A percentile compares a stretch with the other conserved stretches of the same genome.
Conservation (phyloP, 805 yeast species). For the Candida sanyiensis region DNA sequence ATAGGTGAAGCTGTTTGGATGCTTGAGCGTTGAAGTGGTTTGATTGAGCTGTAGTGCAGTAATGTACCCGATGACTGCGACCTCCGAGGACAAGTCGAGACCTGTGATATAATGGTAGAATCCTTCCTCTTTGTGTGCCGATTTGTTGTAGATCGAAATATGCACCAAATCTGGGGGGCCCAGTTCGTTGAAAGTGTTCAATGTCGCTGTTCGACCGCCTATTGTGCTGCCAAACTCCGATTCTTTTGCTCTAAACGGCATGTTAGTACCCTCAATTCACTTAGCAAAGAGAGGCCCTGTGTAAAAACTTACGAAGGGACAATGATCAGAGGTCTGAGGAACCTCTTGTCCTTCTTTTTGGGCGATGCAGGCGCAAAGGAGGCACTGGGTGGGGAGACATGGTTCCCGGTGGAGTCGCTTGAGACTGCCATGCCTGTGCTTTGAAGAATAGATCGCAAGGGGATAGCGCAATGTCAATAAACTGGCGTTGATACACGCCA, state of each 20-base stretch:
- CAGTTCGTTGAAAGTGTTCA: constrained; percentile 40
- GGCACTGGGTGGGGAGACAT: not conserved
- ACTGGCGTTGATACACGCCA: too few species aligned
- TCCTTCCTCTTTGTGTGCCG: constrained; percentile 39
- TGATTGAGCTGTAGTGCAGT: constrained; percentile 31
- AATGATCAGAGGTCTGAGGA: constrained; percentile 16
- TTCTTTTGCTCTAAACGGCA: constrained; percentile 37
- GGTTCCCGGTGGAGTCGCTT: too few species aligned
- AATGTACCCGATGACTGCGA: constrained; percentile 44
- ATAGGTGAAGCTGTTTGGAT: constrained; percentile 38
- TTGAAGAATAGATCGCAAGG: too few species aligned
- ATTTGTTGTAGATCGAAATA: constrained; percentile 30
- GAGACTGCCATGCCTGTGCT: too few species aligned
- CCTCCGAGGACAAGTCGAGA: constrained; percentile 38
- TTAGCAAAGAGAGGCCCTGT: too few species aligned
- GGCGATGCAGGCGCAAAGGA: constrained; percentile 10
- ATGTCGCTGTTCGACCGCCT: constrained; percentile 39
- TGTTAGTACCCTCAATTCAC: constrained; percentile 10
- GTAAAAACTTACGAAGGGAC: constrained; percentile 22
- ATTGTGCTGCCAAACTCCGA: constrained; percentile 46
- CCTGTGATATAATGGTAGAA: constrained; percentile 46
- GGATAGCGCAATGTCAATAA: too few species aligned
- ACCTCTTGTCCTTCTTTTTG: constrained; percentile 15
- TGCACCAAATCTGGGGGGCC: constrained; percentile 76
- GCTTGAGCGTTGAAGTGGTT: constrained; percentile 17